A percentile compares a stretch with the other conserved stretches of the same genome.
phyloP scores from a whole-genome alignment of 2,329 filamentous ascomycete genomes.

The Xylaria sp. region DNA sequence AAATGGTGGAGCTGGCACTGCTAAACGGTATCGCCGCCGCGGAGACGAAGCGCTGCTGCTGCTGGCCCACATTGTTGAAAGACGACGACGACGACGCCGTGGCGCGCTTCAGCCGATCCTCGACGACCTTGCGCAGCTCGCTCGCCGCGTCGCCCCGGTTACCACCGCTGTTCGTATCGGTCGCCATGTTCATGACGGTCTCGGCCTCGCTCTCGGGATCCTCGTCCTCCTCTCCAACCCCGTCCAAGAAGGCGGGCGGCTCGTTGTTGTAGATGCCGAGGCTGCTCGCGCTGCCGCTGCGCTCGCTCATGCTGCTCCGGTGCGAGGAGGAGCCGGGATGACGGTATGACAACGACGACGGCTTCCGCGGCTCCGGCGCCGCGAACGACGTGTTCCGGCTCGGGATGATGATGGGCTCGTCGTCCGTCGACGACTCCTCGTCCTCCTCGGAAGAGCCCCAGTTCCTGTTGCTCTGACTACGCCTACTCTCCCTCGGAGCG shows the following conservation, averaged over 20 bases:
- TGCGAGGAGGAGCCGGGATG: too few species aligned
- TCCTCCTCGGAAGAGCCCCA: slow-evolving; percentile 54
- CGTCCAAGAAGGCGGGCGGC: too few species aligned
- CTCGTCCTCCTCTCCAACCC: too few species aligned
- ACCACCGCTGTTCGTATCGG: slow-evolving; percentile 31
- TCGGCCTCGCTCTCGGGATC: slow-evolving; percentile 62
- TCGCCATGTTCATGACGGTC: slow-evolving; percentile 55
- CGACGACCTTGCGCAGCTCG: slow-evolving; percentile 61
- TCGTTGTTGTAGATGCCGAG: slow-evolving; percentile 42
- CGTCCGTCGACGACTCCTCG: slow-evolving; percentile 63
- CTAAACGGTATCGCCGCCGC: slow-evolving; percentile 30
- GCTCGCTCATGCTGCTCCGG: slow-evolving; percentile 54
- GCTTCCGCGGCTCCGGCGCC: slow-evolving; percentile 55
- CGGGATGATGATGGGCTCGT: slow-evolving; percentile 67
- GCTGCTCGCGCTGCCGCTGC: slow-evolving; percentile 51
- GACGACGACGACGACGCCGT: too few species aligned
- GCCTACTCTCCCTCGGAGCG: slow-evolving; percentile 24
- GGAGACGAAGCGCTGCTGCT: slow-evolving; percentile 43
- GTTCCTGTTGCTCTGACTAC: slow-evolving; percentile 30
- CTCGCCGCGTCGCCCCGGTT: slow-evolving; percentile 59
- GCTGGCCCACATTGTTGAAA: slow-evolving; percentile 38
- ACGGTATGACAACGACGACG: slow-evolving; percentile 49
- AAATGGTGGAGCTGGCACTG: slow-evolving; percentile 43
- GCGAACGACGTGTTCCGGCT: slow-evolving; percentile 63
- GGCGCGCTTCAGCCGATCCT: slow-evolving; percentile 52